Base-by-base conservation (phyloP, 192 early-diverging fungal species). In the Gaertneriomyces semiglobifer region DNA sequence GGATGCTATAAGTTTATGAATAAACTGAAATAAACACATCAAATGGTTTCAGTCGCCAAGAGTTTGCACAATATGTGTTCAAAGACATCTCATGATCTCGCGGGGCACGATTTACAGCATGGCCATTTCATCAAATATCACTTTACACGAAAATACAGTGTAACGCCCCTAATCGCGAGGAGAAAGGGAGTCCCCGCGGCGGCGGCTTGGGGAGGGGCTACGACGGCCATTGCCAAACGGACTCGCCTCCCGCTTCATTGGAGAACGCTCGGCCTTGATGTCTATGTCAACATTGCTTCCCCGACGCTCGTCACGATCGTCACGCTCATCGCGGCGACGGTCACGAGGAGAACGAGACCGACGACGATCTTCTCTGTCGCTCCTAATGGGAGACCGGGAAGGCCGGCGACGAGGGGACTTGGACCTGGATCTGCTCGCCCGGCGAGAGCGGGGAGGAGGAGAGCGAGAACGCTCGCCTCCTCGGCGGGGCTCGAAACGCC, bases 401-500 rank as follows among this genome's bases (percentile, higher is more conserved):
- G 20, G n/a, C 39, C 46, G 20, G 20, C 60, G 18, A 0, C 46
- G 39, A 62, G 52, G 39, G 56, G 38, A 65, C 18, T 14, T 11
- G 4, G 60, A 45, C 7, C 18, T 18, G 19, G 52, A 59, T 25
- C 12, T 20, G 11, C n/a, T 33, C 43, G 20, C 12, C 60, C n/a
- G 12, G 44, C 55, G 55, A 6, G 5, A 43, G 14, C 61, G 60
- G 25, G 61, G 65, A 8, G 12, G 65, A 11, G 7, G 16, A 20
- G 60, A 51, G 43, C 57, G 66, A 50, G 67, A 53, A 11, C 62
- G 10, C 10, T 11, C 18, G n/a, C 60, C 42, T 16, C 18, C 42
- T n/a, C 62, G 42, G 6, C 39, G 68, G 18, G 55, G 57, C 47
- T 81, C 79, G 61, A 88, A 89, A 46, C 92, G 80, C 92, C 92